Evolutionary conservation across 768 basidiomycete genomes (phyloP).

Genomic region (Tylopilus subfusipes): DNA sequence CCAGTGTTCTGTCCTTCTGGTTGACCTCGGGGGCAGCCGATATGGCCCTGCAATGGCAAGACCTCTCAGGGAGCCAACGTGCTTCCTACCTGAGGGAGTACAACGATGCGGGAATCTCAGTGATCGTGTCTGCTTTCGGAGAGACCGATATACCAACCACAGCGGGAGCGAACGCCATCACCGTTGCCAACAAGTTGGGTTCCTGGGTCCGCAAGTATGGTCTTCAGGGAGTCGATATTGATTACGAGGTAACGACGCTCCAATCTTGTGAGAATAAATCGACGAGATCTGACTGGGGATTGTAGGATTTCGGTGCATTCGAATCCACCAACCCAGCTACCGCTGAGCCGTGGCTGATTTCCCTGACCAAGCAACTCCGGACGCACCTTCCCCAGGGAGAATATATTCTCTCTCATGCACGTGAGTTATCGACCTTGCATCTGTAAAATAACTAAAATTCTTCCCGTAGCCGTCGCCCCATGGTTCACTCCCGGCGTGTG

Average conservation of each 20-base stretch:
- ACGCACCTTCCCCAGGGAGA: slow-evolving; percentile 26
- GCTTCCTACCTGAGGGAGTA: slow-evolving; percentile 44
- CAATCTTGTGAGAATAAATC: neutral
- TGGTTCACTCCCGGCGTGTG: slow-evolving; percentile 37
- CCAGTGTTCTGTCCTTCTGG: slow-evolving; percentile 41
- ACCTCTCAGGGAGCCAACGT: slow-evolving; percentile 35
- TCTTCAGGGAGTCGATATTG: slow-evolving; percentile 50
- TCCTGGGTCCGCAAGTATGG: slow-evolving; percentile 43
- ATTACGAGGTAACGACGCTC: slow-evolving; percentile 38
- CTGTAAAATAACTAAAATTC: neutral
- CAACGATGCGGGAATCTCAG: slow-evolving; percentile 48
- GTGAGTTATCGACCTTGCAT: slow-evolving; percentile 14
- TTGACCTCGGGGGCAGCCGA: slow-evolving; percentile 39
- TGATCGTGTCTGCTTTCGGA: slow-evolving; percentile 54
- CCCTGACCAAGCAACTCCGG: slow-evolving; percentile 32
- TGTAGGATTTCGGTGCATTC: slow-evolving; percentile 31
- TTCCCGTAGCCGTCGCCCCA: slow-evolving; percentile 39
- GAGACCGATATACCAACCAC: slow-evolving; percentile 38
- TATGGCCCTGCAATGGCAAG: slow-evolving; percentile 42
- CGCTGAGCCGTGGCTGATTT: slow-evolving; percentile 27
- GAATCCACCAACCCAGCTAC: slow-evolving; percentile 6
- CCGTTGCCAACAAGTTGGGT: slow-evolving; percentile 39
- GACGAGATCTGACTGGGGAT: neutral
- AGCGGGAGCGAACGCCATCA: slow-evolving; percentile 34
- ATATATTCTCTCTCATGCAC: slow-evolving; percentile 34